Evolutionary conservation across 2,329 filamentous ascomycete genomes (phyloP).

Genomic region (Xylaria sp.): DNA sequence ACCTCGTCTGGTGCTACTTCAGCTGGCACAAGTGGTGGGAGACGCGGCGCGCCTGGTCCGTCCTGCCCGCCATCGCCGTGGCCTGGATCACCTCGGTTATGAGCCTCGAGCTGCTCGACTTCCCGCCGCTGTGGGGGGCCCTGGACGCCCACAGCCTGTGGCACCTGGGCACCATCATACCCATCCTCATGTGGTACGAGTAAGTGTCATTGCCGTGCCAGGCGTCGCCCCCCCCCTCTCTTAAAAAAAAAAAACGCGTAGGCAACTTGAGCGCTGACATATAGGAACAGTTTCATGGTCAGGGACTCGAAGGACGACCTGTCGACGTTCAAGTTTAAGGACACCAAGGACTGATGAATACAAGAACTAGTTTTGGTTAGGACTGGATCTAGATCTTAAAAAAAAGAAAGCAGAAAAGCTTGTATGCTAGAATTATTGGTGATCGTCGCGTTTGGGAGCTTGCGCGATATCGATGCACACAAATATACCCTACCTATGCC

Average conservation of each 20-base stretch:
- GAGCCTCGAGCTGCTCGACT: slow-evolving; percentile 94
- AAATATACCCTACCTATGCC: no score
- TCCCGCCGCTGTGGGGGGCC: slow-evolving; percentile 78
- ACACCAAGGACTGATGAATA: slow-evolving; percentile 66
- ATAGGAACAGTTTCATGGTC: slow-evolving; percentile 70
- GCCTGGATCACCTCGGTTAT: slow-evolving; percentile 91
- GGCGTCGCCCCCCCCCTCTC: no score
- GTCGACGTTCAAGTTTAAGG: slow-evolving; percentile 51
- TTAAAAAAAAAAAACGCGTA: no score
- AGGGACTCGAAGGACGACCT: slow-evolving; percentile 85
- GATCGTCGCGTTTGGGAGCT: background rate
- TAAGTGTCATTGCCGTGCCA: slow-evolving; percentile 61
- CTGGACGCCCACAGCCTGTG: slow-evolving; percentile 94
- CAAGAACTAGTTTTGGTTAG: background rate
- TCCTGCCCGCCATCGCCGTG: slow-evolving; percentile 88
- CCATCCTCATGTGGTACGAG: slow-evolving; percentile 92
- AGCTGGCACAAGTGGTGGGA: slow-evolving; percentile 73
- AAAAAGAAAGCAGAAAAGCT: background rate
- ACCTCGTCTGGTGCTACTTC: slow-evolving; percentile 84
- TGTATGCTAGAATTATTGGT: background rate
- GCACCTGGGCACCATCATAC: slow-evolving; percentile 91
- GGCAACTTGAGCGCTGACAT: slow-evolving; percentile 2
- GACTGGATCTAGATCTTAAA: background rate
- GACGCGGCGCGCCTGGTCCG: slow-evolving; percentile 75
- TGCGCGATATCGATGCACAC: no score